A percentile compares a stretch with the other conserved stretches of the same genome.
Evolutionary conservation across 2,329 filamentous ascomycete species (phyloP).

Genomic region (Exophiala lecanii-corni): DNA sequence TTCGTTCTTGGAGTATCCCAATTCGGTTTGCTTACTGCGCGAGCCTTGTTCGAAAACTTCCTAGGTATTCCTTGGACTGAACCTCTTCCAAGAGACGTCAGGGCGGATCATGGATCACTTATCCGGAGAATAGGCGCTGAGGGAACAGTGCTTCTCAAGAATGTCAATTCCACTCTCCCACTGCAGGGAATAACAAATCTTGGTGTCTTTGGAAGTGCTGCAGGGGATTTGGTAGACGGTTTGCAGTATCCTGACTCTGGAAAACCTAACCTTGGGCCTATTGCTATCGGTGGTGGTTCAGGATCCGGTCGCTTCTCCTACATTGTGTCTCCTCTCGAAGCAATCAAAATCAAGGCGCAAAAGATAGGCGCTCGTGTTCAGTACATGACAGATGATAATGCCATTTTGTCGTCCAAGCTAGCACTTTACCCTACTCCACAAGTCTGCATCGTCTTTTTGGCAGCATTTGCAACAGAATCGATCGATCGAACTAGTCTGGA

Average conservation of each 20-base stretch:
- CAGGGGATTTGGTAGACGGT: constrained; percentile 24
- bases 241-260: constrained; percentile 8
- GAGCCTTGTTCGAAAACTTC: not conserved
- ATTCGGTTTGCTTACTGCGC: constrained; percentile 41
- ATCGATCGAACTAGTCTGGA: constrained; percentile 36
- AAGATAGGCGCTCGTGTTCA: constrained; percentile 24
- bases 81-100: not conserved
- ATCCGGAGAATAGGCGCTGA: constrained; percentile 52
- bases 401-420: constrained; percentile 22
- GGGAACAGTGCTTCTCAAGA: constrained; percentile 54
- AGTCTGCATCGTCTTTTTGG: constrained; percentile 55
- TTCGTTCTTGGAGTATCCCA: constrained; percentile 12
- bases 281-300: constrained; percentile 27
- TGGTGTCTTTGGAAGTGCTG: constrained; percentile 48
- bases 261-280: not conserved
- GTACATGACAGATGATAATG: constrained; percentile 39
- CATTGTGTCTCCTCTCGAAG: constrained; percentile 26
- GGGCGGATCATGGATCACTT: constrained; percentile 34
- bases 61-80: not conserved
- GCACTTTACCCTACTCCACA: constrained; percentile 33
- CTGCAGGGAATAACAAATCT: constrained; percentile 44
- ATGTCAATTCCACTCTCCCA: constrained; percentile 46
- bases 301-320: constrained; percentile 27
- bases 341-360: constrained; percentile 24
- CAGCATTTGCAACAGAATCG: constrained; percentile 47